phyloP scores from a whole-genome alignment of 2,329 filamentous ascomycete species.

The Westerdykella aurantiaca region DNA sequence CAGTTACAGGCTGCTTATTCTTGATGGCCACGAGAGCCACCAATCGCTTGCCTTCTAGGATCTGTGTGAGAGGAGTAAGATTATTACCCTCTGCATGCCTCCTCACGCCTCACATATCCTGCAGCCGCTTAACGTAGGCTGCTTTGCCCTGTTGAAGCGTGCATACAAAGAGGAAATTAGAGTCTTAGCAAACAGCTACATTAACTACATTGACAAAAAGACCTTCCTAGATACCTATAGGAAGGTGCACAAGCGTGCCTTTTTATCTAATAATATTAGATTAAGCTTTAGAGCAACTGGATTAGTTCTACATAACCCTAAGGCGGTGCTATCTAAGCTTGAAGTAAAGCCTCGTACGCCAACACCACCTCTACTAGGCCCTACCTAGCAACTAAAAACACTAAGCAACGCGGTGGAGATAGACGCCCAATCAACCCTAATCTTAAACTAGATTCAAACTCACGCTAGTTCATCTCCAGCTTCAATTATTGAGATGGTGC shows the following conservation, averaged over 20 bases:
- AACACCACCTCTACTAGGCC: background rate
- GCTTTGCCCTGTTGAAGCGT: too few relatives aligned
- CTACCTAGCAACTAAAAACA: too few relatives aligned
- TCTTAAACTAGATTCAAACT: background rate
- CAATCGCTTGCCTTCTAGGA: conserved; percentile 1
- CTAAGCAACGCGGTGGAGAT: too few relatives aligned
- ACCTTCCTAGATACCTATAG: background rate
- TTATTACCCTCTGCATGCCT: conserved; percentile 6
- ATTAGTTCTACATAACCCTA: too few relatives aligned
- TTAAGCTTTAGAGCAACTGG: background rate
- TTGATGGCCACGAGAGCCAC: conserved; percentile 3
- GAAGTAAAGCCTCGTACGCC: background rate
- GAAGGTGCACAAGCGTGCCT: conserved; percentile 1
- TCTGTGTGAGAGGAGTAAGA: conserved; percentile 1
- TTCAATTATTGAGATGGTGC: background rate
- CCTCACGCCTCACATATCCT: too few relatives aligned
- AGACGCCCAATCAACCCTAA: conserved; percentile 1
- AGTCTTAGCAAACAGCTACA: too few relatives aligned
- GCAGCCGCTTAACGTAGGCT: too few relatives aligned
- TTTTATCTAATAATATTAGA: conserved; percentile 1
- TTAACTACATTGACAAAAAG: conserved; percentile 5
- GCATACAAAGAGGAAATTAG: too few relatives aligned
- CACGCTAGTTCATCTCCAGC: conserved; percentile 1
- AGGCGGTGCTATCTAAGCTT: background rate
- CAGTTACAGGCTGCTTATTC: conserved; percentile 1